Conservation (phyloP, 208 protist genomes). For the Leishmania mexicana region DNA sequence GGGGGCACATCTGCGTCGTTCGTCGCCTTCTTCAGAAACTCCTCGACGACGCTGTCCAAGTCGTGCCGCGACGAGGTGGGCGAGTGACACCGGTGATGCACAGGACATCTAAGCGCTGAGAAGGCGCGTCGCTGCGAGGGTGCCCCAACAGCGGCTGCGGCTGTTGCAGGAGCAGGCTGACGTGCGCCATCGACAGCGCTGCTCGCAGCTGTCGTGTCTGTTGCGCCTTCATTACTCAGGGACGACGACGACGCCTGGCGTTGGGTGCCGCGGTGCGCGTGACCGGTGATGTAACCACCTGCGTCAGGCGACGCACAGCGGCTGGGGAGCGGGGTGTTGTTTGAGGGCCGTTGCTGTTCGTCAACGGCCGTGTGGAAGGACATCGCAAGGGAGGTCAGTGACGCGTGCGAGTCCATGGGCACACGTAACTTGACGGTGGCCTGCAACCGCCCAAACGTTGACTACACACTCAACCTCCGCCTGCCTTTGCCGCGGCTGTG, state of each 20-base stretch:
- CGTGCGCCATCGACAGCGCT: neutral
- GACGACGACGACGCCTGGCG: neutral
- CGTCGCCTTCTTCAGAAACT: conserved; percentile 17
- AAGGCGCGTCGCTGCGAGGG: neutral
- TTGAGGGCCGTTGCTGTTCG: neutral
- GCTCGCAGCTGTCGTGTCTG: neutral
- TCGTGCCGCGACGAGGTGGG: neutral
- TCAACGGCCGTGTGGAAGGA: neutral
- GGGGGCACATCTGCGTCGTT: conserved; percentile 32
- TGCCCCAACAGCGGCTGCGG: neutral
- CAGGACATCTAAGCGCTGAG: neutral
- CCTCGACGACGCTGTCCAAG: neutral
- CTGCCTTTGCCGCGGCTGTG: neutral
- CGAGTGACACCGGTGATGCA: neutral
- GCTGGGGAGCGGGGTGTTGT: neutral
- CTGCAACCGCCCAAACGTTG: neutral
- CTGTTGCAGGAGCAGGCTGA: neutral
- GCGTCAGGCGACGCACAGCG: neutral
- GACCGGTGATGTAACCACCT: neutral
- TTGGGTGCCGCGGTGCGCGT: neutral
- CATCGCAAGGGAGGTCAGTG: neutral
- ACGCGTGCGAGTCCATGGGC: neutral
- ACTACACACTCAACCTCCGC: neutral
- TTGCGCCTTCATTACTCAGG: neutral
- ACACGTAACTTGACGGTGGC: neutral